A percentile compares a stretch with the other conserved stretches of the same genome.
phyloP scores from a whole-genome alignment of 768 basidiomycete species.

The Lepiota venenata region DNA sequence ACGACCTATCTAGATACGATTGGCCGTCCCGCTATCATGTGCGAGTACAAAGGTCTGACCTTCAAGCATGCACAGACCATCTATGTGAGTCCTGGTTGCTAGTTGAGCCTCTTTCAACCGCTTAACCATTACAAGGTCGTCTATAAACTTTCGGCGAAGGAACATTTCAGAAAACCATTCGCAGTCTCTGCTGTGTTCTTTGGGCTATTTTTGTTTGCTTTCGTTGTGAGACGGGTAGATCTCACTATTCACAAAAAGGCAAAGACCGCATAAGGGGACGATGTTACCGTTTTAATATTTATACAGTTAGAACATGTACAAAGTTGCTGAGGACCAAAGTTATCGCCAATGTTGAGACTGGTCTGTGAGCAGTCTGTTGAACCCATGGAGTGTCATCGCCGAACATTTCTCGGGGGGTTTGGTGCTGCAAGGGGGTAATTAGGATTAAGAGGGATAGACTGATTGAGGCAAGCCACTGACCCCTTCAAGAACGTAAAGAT shows the following conservation, averaged over 20 bases:
- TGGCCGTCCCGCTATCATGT: constrained; percentile 77
- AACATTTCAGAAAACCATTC: constrained; percentile 86
- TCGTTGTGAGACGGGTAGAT: constrained; percentile 42
- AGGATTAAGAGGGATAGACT: not conserved
- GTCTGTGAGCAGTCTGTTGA: no score
- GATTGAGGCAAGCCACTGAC: constrained; percentile 29
- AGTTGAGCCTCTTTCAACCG: not conserved
- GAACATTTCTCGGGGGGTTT: constrained; percentile 33
- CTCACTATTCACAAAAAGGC: constrained; percentile 43
- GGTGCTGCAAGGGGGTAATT: constrained; percentile 19
- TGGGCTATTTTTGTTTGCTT: constrained; percentile 53
- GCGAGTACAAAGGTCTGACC: constrained; percentile 73
- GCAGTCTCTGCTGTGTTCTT: constrained; percentile 73
- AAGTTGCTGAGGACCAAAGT: no score
- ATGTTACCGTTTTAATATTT: constrained; percentile 14
- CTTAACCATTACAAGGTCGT: constrained; percentile 54
- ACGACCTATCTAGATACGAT: constrained; percentile 89
- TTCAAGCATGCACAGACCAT: constrained; percentile 77
- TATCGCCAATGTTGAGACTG: no score
- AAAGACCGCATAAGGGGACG: constrained; percentile 28
- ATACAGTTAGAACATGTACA: constrained; percentile 2
- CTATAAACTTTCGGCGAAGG: constrained; percentile 76
- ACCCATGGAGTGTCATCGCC: constrained; percentile 35
- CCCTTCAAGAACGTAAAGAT: constrained; percentile 46
- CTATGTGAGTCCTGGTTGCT: constrained; percentile 57